phyloP scores from a whole-genome alignment of 192 early-diverging fungal species.

The Coemansia sp. region DNA sequence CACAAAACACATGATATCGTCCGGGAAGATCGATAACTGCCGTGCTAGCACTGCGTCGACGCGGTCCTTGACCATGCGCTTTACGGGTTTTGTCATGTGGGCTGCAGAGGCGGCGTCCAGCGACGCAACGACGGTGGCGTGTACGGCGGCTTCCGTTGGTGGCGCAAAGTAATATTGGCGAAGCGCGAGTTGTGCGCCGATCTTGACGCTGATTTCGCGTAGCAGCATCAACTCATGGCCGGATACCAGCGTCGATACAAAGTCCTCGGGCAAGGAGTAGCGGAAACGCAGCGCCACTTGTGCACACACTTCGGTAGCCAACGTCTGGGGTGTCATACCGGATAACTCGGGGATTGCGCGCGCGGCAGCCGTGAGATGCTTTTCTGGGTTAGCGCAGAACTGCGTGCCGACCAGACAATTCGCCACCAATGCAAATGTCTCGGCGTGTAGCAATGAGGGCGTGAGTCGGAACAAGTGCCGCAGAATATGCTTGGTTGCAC shows the following conservation, averaged over 20 bases:
- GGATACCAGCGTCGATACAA: slow-evolving; percentile 50
- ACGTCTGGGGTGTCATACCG: slow-evolving; percentile 63
- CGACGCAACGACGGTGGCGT: slow-evolving; percentile 46
- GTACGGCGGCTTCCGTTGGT: slow-evolving; percentile 36
- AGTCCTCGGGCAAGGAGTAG: slow-evolving; percentile 63
- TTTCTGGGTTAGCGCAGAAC: slow-evolving; percentile 60
- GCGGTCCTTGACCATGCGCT: slow-evolving; percentile 60
- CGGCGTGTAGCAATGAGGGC: slow-evolving; percentile 62
- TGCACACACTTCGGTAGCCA: slow-evolving; percentile 62
- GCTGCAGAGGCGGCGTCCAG: slow-evolving; percentile 10
- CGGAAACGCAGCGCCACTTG: slow-evolving; percentile 79
- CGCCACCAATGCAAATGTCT: slow-evolving; percentile 78
- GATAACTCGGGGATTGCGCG: slow-evolving; percentile 51
- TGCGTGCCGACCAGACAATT: slow-evolving; percentile 77
- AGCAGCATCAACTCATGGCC: slow-evolving; percentile 70
- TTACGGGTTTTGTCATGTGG: slow-evolving; percentile 59
- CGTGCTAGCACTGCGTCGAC: slow-evolving; percentile 27
- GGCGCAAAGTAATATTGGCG: slow-evolving; percentile 74
- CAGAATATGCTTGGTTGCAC: slow-evolving; percentile 84
- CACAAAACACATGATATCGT: slow-evolving; percentile 42
- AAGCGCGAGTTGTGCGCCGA: slow-evolving; percentile 85
- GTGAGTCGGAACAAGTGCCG: slow-evolving; percentile 64
- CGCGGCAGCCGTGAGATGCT: slow-evolving; percentile 48
- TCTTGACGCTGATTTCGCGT: slow-evolving; percentile 80
- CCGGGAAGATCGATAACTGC: slow-evolving; percentile 20